Evolutionary conservation across 306 rosid species (phyloP), one percentile per base, ranked within the genome.

Genomic region (Calophaca sinica): DNA sequence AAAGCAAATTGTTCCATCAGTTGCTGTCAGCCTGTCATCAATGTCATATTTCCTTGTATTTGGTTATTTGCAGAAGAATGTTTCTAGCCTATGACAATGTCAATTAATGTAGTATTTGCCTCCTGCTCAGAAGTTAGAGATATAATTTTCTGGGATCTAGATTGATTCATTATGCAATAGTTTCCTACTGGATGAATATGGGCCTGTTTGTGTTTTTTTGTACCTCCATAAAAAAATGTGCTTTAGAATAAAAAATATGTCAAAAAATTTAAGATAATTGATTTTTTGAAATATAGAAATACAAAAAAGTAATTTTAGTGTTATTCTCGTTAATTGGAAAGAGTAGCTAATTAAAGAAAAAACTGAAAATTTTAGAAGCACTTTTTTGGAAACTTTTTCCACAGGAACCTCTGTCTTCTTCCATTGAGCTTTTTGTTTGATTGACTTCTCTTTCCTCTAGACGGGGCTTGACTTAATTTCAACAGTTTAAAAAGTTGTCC

Each of bases 81-180:
- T 66, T 55, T 35, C 5, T 55, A 28, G 45, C 50, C 32, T 42
- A 33, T 51, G 61, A 72, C 59, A 53, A 33, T 9, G 35, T 29
- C 82, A 42, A 53, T 39, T 33, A 26, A 50, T 74, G 51, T 52
- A 42, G 62, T 53, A 70, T 75, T 69, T 70, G 15, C 46, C 26
- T 64, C 68, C 29, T 55, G 13, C 9, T 13, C 6, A 68, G 62
- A 68, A 35, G 32, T 15, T 38, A 20, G 38, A 26, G n/a, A 68
- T 58, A 33, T 26, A 35, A 35, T 10, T 68, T 69, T 68, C 10
- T 28, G 12, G 70, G 44, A 4, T 15, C 70, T 57, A n/a, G 73
- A 9, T 8, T 31, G 69, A 10, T 48, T 20, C 26, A 20, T 20
- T 46, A 51, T 1, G 15, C 12, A 44, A 20, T 28, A 32, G 60